A percentile compares a stretch with the other conserved stretches of the same genome.
Evolutionary conservation across 345 rosid genomes (phyloP).

Genomic region (Corymbia maculata): DNA sequence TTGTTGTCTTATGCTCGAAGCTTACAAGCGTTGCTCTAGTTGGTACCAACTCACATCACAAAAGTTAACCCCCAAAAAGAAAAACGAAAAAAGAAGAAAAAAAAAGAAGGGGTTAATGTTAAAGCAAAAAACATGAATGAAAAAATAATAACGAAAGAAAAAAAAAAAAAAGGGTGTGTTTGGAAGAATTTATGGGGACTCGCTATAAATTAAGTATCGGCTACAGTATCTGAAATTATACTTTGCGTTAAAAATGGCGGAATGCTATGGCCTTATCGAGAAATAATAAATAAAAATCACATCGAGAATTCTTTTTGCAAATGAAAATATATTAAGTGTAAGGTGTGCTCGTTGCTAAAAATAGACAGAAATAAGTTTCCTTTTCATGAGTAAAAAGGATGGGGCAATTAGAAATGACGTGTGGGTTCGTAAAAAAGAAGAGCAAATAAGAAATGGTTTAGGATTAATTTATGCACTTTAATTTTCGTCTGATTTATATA

Average conservation of each 20-base stretch:
- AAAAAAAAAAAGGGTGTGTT: neutral
- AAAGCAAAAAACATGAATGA: neutral
- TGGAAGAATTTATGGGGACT: neutral
- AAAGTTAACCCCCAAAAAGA: neutral
- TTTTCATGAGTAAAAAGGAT: too few species aligned
- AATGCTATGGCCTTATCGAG: neutral
- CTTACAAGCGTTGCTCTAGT: neutral
- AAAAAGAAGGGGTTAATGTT: neutral
- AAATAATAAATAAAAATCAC: too few species aligned
- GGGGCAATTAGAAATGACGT: neutral
- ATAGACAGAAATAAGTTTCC: too few species aligned
- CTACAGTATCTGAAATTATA: neutral
- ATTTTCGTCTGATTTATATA: neutral
- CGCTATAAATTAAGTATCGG: neutral
- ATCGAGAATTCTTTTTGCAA: too few species aligned
- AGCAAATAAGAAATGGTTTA: neutral
- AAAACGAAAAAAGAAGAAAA: rapidly evolving
- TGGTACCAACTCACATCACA: neutral
- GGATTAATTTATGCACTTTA: too few species aligned
- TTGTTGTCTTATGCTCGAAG: neutral
- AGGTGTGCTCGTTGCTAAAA: rapidly evolving
- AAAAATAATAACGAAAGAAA: neutral
- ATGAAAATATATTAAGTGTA: too few species aligned
- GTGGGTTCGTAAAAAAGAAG: neutral
- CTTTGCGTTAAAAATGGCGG: neutral